phyloP scores from a whole-genome alignment of 2,329 filamentous ascomycete species.

The Phyllosticta citrichinensis region DNA sequence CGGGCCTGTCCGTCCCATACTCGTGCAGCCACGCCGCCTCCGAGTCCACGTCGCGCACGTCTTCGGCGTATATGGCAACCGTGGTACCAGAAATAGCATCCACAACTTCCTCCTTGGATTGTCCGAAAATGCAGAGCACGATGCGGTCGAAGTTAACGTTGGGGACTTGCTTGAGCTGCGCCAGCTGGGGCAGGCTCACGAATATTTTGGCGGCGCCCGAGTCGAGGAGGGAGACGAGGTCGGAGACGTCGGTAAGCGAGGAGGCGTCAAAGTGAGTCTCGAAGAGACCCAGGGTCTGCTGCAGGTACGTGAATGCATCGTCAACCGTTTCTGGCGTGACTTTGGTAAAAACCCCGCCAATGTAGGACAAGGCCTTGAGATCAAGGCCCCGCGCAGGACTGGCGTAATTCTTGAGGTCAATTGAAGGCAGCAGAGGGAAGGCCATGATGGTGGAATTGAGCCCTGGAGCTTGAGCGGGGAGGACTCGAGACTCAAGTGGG shows the following conservation, averaged over 20 bases:
- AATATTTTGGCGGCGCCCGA: slow-evolving; percentile 78
- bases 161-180: slow-evolving; percentile 40
- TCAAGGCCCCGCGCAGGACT: slow-evolving; percentile 40
- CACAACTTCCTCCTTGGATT: slow-evolving; percentile 30
- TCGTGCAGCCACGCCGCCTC: slow-evolving; percentile 38
- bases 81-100: slow-evolving; percentile 31
- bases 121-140: slow-evolving; percentile 43
- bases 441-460: slow-evolving; percentile 25
- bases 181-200: slow-evolving; percentile 60
- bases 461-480: neutral
- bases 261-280: slow-evolving; percentile 69
- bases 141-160: slow-evolving; percentile 47
- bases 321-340: slow-evolving; percentile 40
- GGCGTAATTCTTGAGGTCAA: slow-evolving; percentile 36
- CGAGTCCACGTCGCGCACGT: slow-evolving; percentile 33
- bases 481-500: neutral
- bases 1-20: slow-evolving; percentile 38
- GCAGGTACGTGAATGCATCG: slow-evolving; percentile 42
- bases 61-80: slow-evolving; percentile 36
- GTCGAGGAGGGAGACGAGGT: slow-evolving; percentile 73
- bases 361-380: slow-evolving; percentile 43
- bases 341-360: slow-evolving; percentile 48
- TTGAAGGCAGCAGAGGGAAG: slow-evolving; percentile 38
- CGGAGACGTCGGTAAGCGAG: slow-evolving; percentile 55
- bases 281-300: slow-evolving; percentile 45